Conservation (phyloP, 225 moss, liverwort and hornwort genomes). For the Pleurozium schreberi region DNA sequence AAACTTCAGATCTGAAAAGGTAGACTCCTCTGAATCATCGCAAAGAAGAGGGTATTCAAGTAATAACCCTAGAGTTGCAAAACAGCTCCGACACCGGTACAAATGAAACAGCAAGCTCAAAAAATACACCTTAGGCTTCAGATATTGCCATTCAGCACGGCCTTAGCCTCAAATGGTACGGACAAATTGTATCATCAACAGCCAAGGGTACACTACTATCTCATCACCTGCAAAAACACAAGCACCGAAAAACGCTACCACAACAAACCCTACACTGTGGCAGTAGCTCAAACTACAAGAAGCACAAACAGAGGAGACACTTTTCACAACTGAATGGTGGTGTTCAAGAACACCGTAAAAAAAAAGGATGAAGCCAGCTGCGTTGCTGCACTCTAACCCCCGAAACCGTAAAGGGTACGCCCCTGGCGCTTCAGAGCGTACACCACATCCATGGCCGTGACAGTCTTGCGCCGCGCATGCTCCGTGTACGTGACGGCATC, state of each 20-base stretch:
- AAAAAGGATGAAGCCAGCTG: not conserved
- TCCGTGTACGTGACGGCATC: not conserved
- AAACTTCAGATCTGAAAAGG: not conserved
- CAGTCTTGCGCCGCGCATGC: not conserved
- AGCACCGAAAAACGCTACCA: too few relatives aligned
- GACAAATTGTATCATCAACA: not conserved
- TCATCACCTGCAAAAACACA: not conserved
- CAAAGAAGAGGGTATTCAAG: rapidly evolving
- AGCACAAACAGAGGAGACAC: not conserved
- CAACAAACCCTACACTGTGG: not conserved
- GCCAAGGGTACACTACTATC: not conserved
- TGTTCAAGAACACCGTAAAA: not conserved
- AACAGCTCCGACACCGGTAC: too few relatives aligned
- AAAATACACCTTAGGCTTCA: not conserved
- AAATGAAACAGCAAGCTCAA: not conserved
- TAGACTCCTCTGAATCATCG: too few relatives aligned
- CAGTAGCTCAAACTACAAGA: not conserved
- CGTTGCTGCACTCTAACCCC: not conserved
- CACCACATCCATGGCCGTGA: not conserved
- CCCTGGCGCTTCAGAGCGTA: not conserved
- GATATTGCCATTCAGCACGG: not conserved
- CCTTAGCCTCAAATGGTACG: not conserved
- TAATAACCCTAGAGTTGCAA: not conserved
- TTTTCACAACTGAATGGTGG: not conserved
- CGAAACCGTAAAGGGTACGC: not conserved